phyloP scores from a whole-genome alignment of 371 early-diverging fungal species.

The Nematocida homosporus region DNA sequence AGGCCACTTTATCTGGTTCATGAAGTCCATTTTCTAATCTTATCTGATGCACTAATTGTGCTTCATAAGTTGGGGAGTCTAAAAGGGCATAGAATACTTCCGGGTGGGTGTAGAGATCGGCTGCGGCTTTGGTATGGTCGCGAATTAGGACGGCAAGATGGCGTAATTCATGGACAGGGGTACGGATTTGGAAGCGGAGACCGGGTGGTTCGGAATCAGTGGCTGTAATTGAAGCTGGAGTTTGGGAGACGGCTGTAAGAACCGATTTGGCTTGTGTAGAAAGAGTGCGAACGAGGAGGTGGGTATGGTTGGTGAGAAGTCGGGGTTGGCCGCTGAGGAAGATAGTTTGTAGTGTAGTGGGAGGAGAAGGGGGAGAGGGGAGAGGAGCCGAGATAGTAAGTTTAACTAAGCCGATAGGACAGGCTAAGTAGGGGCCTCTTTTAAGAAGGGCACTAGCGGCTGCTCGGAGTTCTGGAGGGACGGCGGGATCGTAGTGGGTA shows the following conservation, averaged over 20 bases:
- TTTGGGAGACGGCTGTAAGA: not conserved
- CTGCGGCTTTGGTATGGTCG: conserved; percentile 30
- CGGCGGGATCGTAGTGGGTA: no score
- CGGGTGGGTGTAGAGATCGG: conserved; percentile 9
- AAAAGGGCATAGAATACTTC: not conserved
- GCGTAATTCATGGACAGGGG: conserved; percentile 32
- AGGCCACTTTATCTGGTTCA: conserved; percentile 24
- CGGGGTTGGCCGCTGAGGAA: conserved; percentile 21
- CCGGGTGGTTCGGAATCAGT: not conserved
- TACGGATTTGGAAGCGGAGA: not conserved
- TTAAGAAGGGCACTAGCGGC: conserved; percentile 14
- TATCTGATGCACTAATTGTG: not conserved
- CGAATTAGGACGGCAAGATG: not conserved
- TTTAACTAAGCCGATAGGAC: not conserved
- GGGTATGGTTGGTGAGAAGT: conserved; percentile 21
- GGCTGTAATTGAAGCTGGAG: not conserved
- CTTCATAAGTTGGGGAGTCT: conserved; percentile 21
- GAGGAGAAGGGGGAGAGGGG: not conserved
- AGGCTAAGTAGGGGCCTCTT: conserved; percentile 32
- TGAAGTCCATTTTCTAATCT: conserved; percentile 46
- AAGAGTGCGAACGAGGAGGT: conserved; percentile 4
- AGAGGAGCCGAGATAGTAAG: not conserved
- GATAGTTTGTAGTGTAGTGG: conserved; percentile 15
- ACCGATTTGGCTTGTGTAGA: conserved; percentile 1
- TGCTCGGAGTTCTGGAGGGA: conserved; percentile 11